Evolutionary conservation across 2,329 filamentous ascomycete genomes (phyloP).

Genomic region (Phaeosphaeriaceae sp.): DNA sequence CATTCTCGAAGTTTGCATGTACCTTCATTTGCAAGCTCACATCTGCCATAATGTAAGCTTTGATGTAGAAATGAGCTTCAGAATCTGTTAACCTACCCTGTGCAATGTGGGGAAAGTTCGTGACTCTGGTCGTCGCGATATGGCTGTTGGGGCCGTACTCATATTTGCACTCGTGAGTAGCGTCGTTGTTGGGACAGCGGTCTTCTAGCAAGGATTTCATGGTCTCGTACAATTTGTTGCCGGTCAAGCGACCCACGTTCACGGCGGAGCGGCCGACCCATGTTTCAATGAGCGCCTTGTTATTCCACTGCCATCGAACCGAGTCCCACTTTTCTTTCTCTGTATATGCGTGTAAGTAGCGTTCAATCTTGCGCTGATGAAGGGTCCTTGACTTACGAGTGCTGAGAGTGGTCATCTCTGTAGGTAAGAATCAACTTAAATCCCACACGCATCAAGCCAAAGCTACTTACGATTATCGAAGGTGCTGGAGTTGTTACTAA

Average conservation of each 20-base stretch:
- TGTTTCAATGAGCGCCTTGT: not conserved
- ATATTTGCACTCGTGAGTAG: not conserved
- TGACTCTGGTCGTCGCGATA: not conserved
- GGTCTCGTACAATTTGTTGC: not conserved
- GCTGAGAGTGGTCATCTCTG: not conserved
- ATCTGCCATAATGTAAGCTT: not conserved
- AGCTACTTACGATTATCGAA: no score
- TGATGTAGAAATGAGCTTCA: no score
- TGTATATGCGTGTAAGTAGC: not conserved
- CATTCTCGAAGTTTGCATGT: not conserved
- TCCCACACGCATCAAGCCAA: no score
- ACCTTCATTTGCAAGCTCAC: not conserved
- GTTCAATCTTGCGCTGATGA: no score
- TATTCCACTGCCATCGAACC: not conserved
- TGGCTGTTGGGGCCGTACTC: no score
- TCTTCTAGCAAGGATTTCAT: not conserved
- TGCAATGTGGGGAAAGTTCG: not conserved
- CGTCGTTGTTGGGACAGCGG: not conserved
- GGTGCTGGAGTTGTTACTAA: no score
- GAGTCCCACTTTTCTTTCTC: not conserved
- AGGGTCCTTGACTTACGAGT: not conserved
- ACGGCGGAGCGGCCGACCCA: conserved; percentile 1
- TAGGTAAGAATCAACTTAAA: no score
- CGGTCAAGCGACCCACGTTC: not conserved
- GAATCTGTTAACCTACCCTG: not conserved